A percentile compares a stretch with the other conserved stretches of the same genome.
phyloP scores from a whole-genome alignment of 768 basidiomycete genomes.

The Trametes meyenii region DNA sequence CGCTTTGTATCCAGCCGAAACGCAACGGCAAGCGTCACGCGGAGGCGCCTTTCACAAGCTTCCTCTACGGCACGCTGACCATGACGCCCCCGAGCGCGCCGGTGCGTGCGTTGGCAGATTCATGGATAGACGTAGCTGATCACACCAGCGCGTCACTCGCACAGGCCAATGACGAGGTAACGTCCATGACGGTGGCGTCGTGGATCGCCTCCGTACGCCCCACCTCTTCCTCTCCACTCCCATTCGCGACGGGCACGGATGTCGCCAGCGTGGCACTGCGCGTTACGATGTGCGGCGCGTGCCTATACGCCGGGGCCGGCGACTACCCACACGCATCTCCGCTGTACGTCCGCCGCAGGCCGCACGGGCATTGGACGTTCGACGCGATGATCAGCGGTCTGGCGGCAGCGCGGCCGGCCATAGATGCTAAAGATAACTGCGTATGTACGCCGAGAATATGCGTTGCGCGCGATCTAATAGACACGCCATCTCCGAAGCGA shows the following conservation, averaged over 20 bases:
- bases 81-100: too few relatives aligned
- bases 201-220: constrained; percentile 1
- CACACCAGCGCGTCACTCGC: too few relatives aligned
- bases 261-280: background rate
- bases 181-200: background rate
- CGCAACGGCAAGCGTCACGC: too few relatives aligned
- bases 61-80: too few relatives aligned
- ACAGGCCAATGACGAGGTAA: too few relatives aligned
- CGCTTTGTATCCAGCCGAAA: too few relatives aligned
- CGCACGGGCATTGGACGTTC: background rate
- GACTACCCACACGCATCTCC: background rate
- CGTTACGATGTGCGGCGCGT: background rate
- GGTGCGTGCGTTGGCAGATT: too few relatives aligned
- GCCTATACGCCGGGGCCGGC: background rate
- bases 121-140: too few relatives aligned
- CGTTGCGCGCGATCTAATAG: background rate
- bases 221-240: background rate
- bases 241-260: background rate
- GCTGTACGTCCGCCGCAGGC: background rate
- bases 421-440: background rate
- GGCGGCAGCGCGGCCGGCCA: background rate
- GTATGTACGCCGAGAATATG: background rate
- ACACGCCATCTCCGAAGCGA: background rate
- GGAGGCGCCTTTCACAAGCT: too few relatives aligned
- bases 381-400: background rate